Base-by-base conservation (phyloP, 2,329 filamentous ascomycete genomes). In the Madurella mycetomatis region DNA sequence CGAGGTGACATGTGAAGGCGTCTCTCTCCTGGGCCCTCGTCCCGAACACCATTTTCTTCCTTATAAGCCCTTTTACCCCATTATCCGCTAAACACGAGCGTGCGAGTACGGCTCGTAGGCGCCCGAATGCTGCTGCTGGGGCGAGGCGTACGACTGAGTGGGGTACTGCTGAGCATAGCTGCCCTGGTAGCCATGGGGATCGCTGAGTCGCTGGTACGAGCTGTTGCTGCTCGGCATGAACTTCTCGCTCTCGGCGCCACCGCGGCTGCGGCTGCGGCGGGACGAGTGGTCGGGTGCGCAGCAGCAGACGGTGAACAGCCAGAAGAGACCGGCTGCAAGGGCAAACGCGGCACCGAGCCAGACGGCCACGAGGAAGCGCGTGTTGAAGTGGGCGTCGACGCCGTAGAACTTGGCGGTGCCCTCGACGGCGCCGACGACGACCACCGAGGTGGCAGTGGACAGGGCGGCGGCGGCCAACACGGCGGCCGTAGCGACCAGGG, bases 291-390 rank as follows among this genome's bases (percentile, higher is more conserved):
- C 89, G 63, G 75, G 72, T 54, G 81, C 84, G 79, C 92, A 96
- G 83, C 92, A 97, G 86, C 92, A 97, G 66, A 88, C 82, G 71
- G 85, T 90, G 70, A 95, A 83, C 67, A 92, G 75, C 92, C 94
- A 97, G 86, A 97, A 96, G 68, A 96, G 73, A 60, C 82, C 83
- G 8, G 87, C 86, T 41, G 72, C 88, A 34, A 94, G 68, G 58
- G 87, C 86, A 68, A 95, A 91, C 30, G 82, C 88, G 40, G 86
- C 86, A 42, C 85, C 86, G 56, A 97, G 77, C 90, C 92, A 96
- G 64, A 87, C 82, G 17, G 84, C 74, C 37, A 79, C 79, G 51
- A 94, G 83, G 74, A 88, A 92, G 55, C 77, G 75, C 31, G 70
- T 81, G 73, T 91, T 88, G 68, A 95, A 73, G 48, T 69, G 72